Conservation (phyloP, 2,329 filamentous ascomycete species). For the Ceratocystis diversiconidia region DNA sequence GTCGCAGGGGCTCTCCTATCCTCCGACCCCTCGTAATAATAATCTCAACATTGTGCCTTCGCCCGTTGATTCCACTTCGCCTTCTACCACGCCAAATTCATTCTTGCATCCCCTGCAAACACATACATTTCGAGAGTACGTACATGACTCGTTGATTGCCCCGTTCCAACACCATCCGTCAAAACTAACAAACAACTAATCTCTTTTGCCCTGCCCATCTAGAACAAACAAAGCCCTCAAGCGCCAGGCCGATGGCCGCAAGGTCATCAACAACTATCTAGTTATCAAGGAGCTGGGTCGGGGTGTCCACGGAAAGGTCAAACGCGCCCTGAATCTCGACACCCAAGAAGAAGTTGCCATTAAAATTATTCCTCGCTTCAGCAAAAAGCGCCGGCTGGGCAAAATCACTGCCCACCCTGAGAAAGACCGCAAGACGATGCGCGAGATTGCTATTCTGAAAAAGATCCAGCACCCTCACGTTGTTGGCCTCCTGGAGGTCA, state of each 20-base stretch:
- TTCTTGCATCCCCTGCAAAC: constrained; percentile 57
- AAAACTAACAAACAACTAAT: neutral
- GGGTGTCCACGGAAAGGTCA: constrained; percentile 95
- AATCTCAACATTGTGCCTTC: constrained; percentile 28
- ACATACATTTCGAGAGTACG: constrained; percentile 64
- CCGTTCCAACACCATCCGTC: neutral
- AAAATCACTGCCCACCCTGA: constrained; percentile 54
- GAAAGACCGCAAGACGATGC: constrained; percentile 60
- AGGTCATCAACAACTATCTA: constrained; percentile 95
- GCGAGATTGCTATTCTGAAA: constrained; percentile 94
- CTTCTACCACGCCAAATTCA: constrained; percentile 35
- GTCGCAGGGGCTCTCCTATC: constrained; percentile 14
- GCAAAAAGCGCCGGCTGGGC: constrained; percentile 83
- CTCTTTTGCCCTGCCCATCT: constrained; percentile 8
- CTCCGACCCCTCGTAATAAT: constrained; percentile 14
- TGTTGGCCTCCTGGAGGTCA: constrained; percentile 87
- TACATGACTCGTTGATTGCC: constrained; percentile 20
- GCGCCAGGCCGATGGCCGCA: constrained; percentile 77
- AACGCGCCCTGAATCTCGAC: constrained; percentile 69
- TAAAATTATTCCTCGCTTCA: constrained; percentile 95
- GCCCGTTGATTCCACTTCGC: constrained; percentile 41
- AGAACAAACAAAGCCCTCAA: constrained; percentile 82
- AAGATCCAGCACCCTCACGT: constrained; percentile 97
- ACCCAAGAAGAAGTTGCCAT: constrained; percentile 77
- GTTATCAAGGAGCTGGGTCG: constrained; percentile 92